Conservation (phyloP, 345 rosid genomes). For the Gossypium thurberi region DNA sequence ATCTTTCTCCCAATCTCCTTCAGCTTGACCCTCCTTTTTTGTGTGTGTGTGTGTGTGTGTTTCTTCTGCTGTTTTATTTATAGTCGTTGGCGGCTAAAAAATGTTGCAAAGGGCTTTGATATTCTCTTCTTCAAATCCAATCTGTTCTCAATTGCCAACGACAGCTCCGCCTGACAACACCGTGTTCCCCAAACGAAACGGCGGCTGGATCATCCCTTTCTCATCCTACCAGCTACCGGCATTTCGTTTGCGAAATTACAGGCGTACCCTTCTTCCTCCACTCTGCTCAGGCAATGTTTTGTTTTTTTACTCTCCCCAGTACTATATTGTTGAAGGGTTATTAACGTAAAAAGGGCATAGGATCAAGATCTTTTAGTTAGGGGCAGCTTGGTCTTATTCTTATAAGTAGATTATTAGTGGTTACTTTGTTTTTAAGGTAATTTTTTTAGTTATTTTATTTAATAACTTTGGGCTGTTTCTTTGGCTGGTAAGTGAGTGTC, state of each 20-base stretch:
- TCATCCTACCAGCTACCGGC: background rate
- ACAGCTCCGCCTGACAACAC: background rate
- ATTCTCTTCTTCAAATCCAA: background rate
- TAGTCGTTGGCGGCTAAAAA: background rate
- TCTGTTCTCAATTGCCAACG: background rate
- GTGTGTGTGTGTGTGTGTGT: no score
- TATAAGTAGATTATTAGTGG: background rate
- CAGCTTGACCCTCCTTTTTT: background rate
- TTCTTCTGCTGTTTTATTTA: background rate
- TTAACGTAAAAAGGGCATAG: background rate
- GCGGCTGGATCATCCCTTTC: conserved; percentile 9
- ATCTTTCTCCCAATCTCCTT: background rate
- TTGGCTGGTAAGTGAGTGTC: background rate
- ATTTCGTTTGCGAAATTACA: conserved; percentile 5
- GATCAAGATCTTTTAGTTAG: background rate
- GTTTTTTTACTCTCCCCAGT: background rate
- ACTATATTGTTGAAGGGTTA: background rate
- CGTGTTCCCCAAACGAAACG: conserved; percentile 1
- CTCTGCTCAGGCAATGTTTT: background rate
- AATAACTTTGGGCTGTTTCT: background rate
- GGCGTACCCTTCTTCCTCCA: conserved; percentile 4
- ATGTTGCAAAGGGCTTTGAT: conserved; percentile 12
- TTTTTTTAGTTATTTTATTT: background rate
- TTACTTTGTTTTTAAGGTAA: background rate
- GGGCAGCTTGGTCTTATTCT: background rate